Conservation (phyloP, 305 asterid genomes). For the Plantago lanceolata region DNA sequence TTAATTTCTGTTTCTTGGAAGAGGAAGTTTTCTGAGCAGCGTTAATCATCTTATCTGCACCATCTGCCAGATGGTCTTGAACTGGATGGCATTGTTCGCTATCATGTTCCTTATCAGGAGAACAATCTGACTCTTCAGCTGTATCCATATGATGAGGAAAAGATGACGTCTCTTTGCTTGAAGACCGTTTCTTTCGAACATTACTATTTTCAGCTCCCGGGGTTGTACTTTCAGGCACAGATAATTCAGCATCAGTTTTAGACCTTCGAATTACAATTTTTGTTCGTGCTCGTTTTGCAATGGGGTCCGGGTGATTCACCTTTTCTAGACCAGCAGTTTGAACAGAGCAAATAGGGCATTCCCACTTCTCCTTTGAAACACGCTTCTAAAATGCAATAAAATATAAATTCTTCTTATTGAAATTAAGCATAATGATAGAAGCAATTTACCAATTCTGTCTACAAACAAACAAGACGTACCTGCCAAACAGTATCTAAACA, state of each 20-base stretch:
- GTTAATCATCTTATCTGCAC: constrained; percentile 33
- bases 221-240: constrained; percentile 42
- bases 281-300: constrained; percentile 60
- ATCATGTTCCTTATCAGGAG: constrained; percentile 33
- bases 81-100: constrained; percentile 34
- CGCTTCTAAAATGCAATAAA: constrained; percentile 38
- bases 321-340: constrained; percentile 41
- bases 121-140: constrained; percentile 38
- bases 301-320: constrained; percentile 39
- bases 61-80: constrained; percentile 46
- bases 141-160: constrained; percentile 31
- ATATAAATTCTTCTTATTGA: constrained; percentile 23
- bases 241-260: constrained; percentile 43
- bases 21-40: constrained; percentile 39
- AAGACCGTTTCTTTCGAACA: constrained; percentile 48
- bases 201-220: constrained; percentile 38
- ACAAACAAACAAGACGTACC: constrained; percentile 32
- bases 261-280: constrained; percentile 55
- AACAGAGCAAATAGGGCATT: constrained; percentile 62
- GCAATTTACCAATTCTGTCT: background rate
- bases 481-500: constrained; percentile 68
- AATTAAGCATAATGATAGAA: constrained; percentile 9
- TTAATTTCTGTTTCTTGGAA: constrained; percentile 40
- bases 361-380: constrained; percentile 76
- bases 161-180: constrained; percentile 47